A percentile compares a stretch with the other conserved stretches of the same genome.
These are phyloP conservation scores for Litchi chinensis DNA, from an alignment of 345 rosid species.

Conservation along the genomic window DNA sequence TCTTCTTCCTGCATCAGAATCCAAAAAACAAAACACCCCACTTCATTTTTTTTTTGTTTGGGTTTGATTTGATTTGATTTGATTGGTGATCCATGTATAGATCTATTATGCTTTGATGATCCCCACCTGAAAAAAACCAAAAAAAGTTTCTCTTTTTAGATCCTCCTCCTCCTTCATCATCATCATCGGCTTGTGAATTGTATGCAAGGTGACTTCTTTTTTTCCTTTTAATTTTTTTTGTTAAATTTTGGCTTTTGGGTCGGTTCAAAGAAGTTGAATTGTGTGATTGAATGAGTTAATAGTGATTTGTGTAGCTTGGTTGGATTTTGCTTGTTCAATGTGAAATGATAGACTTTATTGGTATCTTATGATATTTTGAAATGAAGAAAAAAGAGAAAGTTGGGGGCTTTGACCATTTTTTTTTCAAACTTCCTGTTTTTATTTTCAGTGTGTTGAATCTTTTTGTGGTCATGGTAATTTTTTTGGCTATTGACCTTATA, in stretches of 20 bases:
- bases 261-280: conserved; percentile 13
- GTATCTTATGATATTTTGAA: conserved; percentile 20
- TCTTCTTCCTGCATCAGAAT: conserved; percentile 14
- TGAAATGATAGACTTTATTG: conserved; percentile 36
- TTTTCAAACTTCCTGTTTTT: conserved; percentile 17
- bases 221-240: neutral
- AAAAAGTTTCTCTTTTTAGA: conserved; percentile 29
- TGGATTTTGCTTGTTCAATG: conserved; percentile 24
- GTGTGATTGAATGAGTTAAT: conserved; percentile 19
- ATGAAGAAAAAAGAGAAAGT: neutral
- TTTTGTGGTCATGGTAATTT: conserved; percentile 20
- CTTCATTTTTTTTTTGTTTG: conserved; percentile 1
- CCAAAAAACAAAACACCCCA: conserved; percentile 10
- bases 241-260: neutral
- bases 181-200: conserved; percentile 26
- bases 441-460: conserved; percentile 22
- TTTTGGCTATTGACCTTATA: conserved; percentile 13
- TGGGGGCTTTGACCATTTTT: conserved; percentile 34
- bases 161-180: conserved; percentile 19
- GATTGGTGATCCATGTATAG: conserved; percentile 55
- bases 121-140: conserved; percentile 28
- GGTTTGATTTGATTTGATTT: conserved; percentile 10
- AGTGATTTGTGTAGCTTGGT: conserved; percentile 9
- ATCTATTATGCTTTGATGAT: conserved; percentile 41
- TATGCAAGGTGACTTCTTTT: conserved; percentile 34